Evolutionary conservation across 352 stramenopile species (phyloP).

Genomic region (Globisporangium perplexum): DNA sequence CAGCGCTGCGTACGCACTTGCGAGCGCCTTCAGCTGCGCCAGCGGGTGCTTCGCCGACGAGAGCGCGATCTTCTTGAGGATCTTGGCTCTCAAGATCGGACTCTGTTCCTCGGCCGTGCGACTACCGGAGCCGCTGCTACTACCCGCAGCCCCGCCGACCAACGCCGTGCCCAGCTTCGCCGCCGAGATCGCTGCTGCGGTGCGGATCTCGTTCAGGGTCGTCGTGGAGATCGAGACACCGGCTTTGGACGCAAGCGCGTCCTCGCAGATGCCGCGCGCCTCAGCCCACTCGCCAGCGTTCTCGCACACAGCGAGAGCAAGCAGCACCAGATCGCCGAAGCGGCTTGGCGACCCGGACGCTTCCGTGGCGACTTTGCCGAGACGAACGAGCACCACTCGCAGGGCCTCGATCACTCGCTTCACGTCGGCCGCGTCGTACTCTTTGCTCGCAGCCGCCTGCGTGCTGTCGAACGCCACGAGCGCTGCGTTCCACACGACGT

Average conservation of each 20-base stretch:
- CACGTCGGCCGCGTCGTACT: conserved; percentile 16
- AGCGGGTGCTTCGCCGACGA: conserved; percentile 51
- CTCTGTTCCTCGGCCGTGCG: conserved; percentile 32
- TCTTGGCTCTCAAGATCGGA: conserved; percentile 48
- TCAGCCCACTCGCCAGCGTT: conserved; percentile 37
- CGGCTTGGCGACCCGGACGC: background rate
- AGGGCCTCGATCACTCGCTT: conserved; percentile 19
- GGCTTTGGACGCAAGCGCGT: conserved; percentile 17
- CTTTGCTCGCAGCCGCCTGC: conserved; percentile 10
- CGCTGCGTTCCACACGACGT: conserved; percentile 79
- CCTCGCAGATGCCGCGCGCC: conserved; percentile 30
- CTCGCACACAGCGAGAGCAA: conserved; percentile 51
- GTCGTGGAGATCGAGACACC: conserved; percentile 9
- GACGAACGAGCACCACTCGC: conserved; percentile 15
- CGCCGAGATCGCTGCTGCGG: conserved; percentile 39
- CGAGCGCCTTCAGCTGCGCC: conserved; percentile 50
- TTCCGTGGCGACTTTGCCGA: conserved; percentile 15
- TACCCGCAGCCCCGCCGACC: conserved; percentile 3
- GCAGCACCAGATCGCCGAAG: conserved; percentile 50
- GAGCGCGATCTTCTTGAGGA: conserved; percentile 61
- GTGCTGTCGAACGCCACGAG: conserved; percentile 24
- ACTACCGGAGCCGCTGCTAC: conserved; percentile 11
- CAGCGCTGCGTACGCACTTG: conserved; percentile 51
- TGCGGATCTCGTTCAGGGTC: conserved; percentile 49
- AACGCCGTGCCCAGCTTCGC: conserved; percentile 46